Percentiles rank a stretch among this genome's conserved stretches.
Evolutionary conservation across 1,284 basidiomycete genomes (phyloP).

Genomic region (Entoloma clypeatum): DNA sequence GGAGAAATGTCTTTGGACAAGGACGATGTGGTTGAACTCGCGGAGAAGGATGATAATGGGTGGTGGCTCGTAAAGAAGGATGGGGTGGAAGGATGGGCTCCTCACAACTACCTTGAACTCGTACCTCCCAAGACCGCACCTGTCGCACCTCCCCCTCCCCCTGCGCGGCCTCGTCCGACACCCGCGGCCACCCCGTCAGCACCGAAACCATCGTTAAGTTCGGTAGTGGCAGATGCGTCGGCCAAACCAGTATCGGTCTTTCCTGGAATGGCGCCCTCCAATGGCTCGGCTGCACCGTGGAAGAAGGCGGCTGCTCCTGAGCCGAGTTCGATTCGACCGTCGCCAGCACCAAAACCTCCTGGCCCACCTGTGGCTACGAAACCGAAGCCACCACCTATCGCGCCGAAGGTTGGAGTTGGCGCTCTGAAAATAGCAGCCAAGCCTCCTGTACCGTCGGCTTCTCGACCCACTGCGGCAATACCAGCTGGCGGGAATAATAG

Average conservation of each 20-base stretch:
- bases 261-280: slow-evolving; percentile 61
- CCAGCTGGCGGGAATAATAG: slow-evolving; percentile 40
- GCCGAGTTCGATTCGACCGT: slow-evolving; percentile 53
- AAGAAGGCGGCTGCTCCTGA: slow-evolving; percentile 49
- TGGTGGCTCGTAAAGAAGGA: slow-evolving; percentile 97
- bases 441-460: slow-evolving; percentile 59
- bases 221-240: slow-evolving; percentile 46
- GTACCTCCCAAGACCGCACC: slow-evolving; percentile 60
- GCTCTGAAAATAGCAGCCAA: slow-evolving; percentile 44
- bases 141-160: slow-evolving; percentile 65
- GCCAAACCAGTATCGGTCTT: slow-evolving; percentile 74
- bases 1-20: slow-evolving; percentile 91
- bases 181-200: slow-evolving; percentile 26
- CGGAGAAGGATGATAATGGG: slow-evolving; percentile 92
- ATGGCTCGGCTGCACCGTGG: slow-evolving; percentile 71
- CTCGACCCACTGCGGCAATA: slow-evolving; percentile 47
- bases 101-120: slow-evolving; percentile 89
- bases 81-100: slow-evolving; percentile 89
- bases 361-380: slow-evolving; percentile 47
- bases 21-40: slow-evolving; percentile 88
- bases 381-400: slow-evolving; percentile 55
- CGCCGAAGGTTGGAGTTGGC: slow-evolving; percentile 50
- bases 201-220: slow-evolving; percentile 38
- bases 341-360: slow-evolving; percentile 42
- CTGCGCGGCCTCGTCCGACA: slow-evolving; percentile 41